phyloP scores from a whole-genome alignment of 345 rosid genomes.

The Eutrema japonicum region DNA sequence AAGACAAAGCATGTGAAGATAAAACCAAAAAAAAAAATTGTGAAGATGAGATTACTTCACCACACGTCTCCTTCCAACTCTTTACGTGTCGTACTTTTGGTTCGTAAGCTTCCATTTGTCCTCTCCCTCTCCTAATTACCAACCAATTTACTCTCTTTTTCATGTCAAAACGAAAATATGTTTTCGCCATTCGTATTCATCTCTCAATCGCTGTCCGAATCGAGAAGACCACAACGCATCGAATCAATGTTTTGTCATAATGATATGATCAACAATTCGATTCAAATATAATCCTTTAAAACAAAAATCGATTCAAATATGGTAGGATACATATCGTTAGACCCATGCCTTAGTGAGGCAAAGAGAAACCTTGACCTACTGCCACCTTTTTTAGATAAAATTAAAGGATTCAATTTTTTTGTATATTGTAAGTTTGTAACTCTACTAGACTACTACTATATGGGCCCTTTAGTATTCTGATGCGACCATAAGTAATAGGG shows the following conservation, averaged over 20 bases:
- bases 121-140: slow-evolving; percentile 5
- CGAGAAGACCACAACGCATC: slow-evolving; percentile 15
- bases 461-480: too few species aligned
- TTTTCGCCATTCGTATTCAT: slow-evolving; percentile 7
- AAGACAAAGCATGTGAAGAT: slow-evolving; percentile 35
- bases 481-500: too few species aligned
- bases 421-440: too few species aligned
- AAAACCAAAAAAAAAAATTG: slow-evolving; percentile 31
- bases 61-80: slow-evolving; percentile 35
- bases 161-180: neutral
- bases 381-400: too few species aligned
- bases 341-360: too few species aligned
- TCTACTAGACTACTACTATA: too few species aligned
- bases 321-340: too few species aligned
- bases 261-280: too few species aligned
- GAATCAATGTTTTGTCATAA: neutral
- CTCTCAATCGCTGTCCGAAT: slow-evolving; percentile 28
- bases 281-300: too few species aligned
- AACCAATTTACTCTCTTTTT: slow-evolving; percentile 2
- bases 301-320: too few species aligned
- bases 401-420: too few species aligned
- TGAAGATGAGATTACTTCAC: slow-evolving; percentile 31
- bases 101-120: slow-evolving; percentile 32
- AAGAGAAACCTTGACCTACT: too few species aligned
- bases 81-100: slow-evolving; percentile 42